Base-by-base conservation (phyloP, 2,329 filamentous ascomycete genomes). In the Hypoxylon sp. region DNA sequence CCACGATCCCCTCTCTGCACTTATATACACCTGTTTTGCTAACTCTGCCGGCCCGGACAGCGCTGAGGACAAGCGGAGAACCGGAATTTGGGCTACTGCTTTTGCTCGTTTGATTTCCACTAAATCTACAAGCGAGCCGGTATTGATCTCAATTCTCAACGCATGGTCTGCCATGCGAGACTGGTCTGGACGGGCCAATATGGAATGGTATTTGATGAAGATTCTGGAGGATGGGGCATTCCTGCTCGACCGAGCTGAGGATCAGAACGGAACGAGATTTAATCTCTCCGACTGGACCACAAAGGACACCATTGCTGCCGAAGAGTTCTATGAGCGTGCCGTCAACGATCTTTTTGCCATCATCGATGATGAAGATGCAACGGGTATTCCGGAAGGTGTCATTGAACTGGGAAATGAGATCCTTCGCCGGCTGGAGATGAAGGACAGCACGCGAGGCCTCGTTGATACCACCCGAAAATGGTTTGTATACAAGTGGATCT, bases 151-250 rank as follows among this genome's bases (percentile, higher is more conserved):
- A 36, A 84, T 97, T 23, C 80, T 99, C 40, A 92, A 94, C 70
- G 86, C 90, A 48, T 97, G 91, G 89, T 86, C 90, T 41, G 80
- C 85, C 47, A 89, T 92, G 80, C 86, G 90, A 56, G 87, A 92
- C 70, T 97, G 93, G 92, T 89, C 90, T 29, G 91, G 91, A 49
- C 91, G 88, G 64, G 84, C 87, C 61, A 94, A 91, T 59, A 86
- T 99, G 78, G 92, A 97, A 73, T 89, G 91, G 73, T 97, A 93
- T 70, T 82, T 99, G 8, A 94, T 96, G 89, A 90, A 94, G 68
- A 90, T 95, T 53, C 82, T 99, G 21, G 90, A 96, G 72, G 89
- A 95, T 63, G 94, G 94, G 60, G 88, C 91, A 27, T 97, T 97
- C 67, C 78, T 97, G 49, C 78, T 97, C 62, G 91, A 96, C 66